Conservation (phyloP, 257 asterid genomes). For the Solanum phureja region DNA sequence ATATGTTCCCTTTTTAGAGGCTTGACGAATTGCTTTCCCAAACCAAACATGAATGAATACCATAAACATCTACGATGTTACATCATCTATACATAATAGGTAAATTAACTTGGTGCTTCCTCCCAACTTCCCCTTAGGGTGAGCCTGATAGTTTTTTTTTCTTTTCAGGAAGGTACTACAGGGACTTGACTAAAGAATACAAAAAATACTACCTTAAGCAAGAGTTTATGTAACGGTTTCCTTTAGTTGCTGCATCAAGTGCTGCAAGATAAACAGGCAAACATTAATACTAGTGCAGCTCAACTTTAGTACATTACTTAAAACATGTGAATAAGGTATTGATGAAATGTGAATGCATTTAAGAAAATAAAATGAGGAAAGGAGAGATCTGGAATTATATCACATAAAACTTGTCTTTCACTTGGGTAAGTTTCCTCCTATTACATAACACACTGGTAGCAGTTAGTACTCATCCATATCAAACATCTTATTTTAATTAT, state of each 20-base stretch:
- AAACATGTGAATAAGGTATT: neutral
- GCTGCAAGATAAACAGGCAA: conserved; percentile 40
- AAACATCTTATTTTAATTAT: neutral
- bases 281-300: neutral
- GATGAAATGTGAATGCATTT: neutral
- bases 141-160: neutral
- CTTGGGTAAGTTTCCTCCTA: neutral
- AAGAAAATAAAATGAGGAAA: neutral
- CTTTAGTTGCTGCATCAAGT: conserved; percentile 91
- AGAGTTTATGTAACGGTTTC: conserved; percentile 81
- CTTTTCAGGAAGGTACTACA: neutral
- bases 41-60: neutral
- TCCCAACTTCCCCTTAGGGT: neutral
- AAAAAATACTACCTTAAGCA: conserved; percentile 61
- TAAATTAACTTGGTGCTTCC: neutral
- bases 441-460: neutral
- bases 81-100: neutral
- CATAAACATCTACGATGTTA: neutral
- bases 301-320: neutral
- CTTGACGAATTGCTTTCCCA: neutral
- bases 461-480: neutral
- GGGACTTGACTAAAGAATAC: neutral
- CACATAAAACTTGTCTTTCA: neutral
- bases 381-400: neutral
- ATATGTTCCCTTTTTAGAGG: neutral